Evolutionary conservation across 2,329 filamentous ascomycete species (phyloP).

Genomic region (Aureobasidium sp.): DNA sequence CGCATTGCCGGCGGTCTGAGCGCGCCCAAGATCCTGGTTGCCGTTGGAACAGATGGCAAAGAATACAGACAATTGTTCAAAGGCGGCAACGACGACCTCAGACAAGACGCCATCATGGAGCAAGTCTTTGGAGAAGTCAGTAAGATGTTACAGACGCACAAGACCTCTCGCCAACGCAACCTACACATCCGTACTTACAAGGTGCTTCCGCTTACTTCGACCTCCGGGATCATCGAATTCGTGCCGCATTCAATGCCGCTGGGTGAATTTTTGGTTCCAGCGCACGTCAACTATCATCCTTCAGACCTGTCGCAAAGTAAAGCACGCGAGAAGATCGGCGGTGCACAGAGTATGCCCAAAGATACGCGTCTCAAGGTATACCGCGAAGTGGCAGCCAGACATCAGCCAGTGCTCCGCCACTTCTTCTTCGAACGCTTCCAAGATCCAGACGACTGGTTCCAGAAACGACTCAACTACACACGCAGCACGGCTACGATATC

Average conservation of each 20-base stretch:
- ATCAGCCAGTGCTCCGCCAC: conserved; percentile 89
- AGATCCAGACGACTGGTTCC: conserved; percentile 95
- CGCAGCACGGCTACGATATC: conserved; percentile 90
- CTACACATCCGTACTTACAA: conserved; percentile 95
- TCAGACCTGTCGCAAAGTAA: conserved; percentile 68
- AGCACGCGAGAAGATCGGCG: conserved; percentile 73
- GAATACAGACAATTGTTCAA: conserved; percentile 89
- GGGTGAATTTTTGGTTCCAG: conserved; percentile 85
- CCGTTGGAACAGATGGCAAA: conserved; percentile 66
- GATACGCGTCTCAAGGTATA: conserved; percentile 69
- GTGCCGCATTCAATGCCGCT: conserved; percentile 88
- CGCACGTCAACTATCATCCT: conserved; percentile 80
- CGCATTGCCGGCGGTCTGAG: conserved; percentile 84
- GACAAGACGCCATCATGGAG: conserved; percentile 98
- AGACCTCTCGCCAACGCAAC: conserved; percentile 77
- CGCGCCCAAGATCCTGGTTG: conserved; percentile 86
- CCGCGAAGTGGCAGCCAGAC: conserved; percentile 68
- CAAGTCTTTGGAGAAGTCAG: conserved; percentile 97
- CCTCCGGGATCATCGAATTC: conserved; percentile 92
- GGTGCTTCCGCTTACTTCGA: conserved; percentile 78
- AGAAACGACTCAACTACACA: conserved; percentile 80
- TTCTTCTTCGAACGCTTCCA: conserved; percentile 95
- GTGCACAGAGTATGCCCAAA: conserved; percentile 61
- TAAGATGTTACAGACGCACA: conserved; percentile 76
- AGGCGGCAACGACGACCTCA: conserved; percentile 88